phyloP scores from a whole-genome alignment of 805 yeast genomes.

The Starmerella apicola region DNA sequence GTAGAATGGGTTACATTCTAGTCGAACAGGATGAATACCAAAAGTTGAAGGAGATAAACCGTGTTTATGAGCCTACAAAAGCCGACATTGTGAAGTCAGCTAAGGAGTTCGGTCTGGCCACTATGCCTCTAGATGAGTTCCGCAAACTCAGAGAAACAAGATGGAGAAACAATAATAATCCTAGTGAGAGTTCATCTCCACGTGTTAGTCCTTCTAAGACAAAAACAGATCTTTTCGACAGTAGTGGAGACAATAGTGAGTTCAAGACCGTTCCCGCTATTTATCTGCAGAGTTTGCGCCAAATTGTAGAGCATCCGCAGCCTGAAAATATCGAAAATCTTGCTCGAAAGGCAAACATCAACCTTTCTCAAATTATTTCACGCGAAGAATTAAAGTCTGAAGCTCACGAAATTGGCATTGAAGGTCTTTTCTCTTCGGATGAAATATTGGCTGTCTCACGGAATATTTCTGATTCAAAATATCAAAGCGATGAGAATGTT shows the following conservation, averaged over 20 bases:
- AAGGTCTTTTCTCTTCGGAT: background rate
- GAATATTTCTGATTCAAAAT: slow-evolving; percentile 3
- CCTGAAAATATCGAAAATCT: slow-evolving; percentile 21
- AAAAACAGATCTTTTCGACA: background rate
- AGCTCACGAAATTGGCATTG: background rate
- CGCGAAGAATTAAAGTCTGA: background rate
- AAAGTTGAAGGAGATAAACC: slow-evolving; percentile 24
- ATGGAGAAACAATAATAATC: slow-evolving; percentile 4
- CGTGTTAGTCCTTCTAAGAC: background rate
- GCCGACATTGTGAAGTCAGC: slow-evolving; percentile 30
- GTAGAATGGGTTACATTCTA: slow-evolving; percentile 26
- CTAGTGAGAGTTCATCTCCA: background rate
- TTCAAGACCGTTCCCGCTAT: slow-evolving; percentile 24
- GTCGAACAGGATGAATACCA: slow-evolving; percentile 29
- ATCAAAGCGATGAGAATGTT: slow-evolving; percentile 8
- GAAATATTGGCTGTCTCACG: slow-evolving; percentile 11
- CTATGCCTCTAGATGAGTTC: slow-evolving; percentile 37
- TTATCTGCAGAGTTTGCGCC: slow-evolving; percentile 24
- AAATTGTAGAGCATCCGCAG: slow-evolving; percentile 26
- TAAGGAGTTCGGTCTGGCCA: slow-evolving; percentile 33
- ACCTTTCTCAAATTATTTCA: background rate
- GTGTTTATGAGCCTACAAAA: slow-evolving; percentile 26
- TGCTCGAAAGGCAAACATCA: slow-evolving; percentile 22
- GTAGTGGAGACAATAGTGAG: slow-evolving; percentile 7
- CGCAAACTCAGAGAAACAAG: slow-evolving; percentile 20